A percentile compares a stretch with the other conserved stretches of the same genome.
Evolutionary conservation across 2,329 filamentous ascomycete species (phyloP).

Genomic region (Grosmannia serpens): DNA sequence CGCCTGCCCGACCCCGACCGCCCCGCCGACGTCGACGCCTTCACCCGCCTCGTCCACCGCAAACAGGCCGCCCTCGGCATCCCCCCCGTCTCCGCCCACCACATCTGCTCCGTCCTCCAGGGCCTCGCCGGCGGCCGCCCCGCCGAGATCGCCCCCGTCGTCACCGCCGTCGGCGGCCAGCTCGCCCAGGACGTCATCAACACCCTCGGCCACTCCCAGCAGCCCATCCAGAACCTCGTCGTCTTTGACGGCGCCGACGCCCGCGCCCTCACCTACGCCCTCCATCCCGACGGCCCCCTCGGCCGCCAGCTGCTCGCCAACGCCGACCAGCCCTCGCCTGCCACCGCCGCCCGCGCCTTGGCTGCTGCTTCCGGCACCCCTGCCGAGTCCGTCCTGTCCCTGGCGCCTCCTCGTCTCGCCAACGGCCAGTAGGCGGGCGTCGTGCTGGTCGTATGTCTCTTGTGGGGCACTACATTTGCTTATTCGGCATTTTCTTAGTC

Average conservation of each 20-base stretch:
- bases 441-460: too few species aligned
- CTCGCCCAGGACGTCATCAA: conserved; percentile 97
- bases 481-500: too few species aligned
- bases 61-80: conserved; percentile 67
- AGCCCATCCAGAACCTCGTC: conserved; percentile 90
- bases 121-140: conserved; percentile 46
- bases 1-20: conserved; percentile 29
- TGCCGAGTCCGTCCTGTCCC: too few species aligned
- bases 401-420: too few species aligned
- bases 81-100: conserved; percentile 57
- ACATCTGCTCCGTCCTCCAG: conserved; percentile 74
- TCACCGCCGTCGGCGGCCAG: conserved; percentile 79
- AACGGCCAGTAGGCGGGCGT: too few species aligned
- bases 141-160: conserved; percentile 68
- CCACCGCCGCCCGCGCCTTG: too few species aligned
- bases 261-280: conserved; percentile 66
- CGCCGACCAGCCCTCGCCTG: neutral
- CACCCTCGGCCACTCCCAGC: conserved; percentile 78
- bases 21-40: conserved; percentile 56
- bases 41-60: conserved; percentile 65
- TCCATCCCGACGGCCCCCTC: conserved; percentile 55
- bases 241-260: conserved; percentile 80
- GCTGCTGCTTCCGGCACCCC: too few species aligned
- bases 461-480: too few species aligned
- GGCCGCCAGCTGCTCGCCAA: conserved; percentile 32